Evolutionary conservation across 1,284 basidiomycete species (phyloP).

Genomic region (Papiliotrema nemorosa): DNA sequence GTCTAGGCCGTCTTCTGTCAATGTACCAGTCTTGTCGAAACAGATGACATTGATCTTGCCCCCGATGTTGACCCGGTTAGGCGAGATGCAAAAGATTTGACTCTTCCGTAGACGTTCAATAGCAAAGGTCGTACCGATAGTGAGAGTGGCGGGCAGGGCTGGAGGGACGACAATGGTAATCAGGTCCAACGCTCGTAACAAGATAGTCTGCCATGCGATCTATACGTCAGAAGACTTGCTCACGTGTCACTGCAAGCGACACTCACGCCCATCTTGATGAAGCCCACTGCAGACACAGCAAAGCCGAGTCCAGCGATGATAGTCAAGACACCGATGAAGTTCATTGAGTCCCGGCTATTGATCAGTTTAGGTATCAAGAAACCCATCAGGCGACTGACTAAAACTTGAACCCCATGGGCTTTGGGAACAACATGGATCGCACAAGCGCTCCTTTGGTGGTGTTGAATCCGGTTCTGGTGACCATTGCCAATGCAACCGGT

Average conservation of each 20-base stretch:
- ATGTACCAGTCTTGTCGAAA: conserved; percentile 98
- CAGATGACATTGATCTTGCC: conserved; percentile 98
- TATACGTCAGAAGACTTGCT: conserved; percentile 37
- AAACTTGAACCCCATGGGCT: conserved; percentile 96
- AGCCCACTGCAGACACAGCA: conserved; percentile 82
- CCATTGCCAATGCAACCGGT: conserved; percentile 75
- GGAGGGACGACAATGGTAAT: conserved; percentile 98
- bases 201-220: conserved; percentile 85
- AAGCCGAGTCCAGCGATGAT: conserved; percentile 85
- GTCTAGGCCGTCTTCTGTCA: conserved; percentile 97
- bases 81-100: conserved; percentile 96
- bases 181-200: conserved; percentile 90
- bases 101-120: conserved; percentile 81
- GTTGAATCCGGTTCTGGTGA: conserved; percentile 92
- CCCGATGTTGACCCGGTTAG: conserved; percentile 90
- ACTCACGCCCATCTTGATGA: conserved; percentile 80
- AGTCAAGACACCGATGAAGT: conserved; percentile 90
- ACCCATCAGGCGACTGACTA: conserved; percentile 52
- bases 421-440: conserved; percentile 97
- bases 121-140: conserved; percentile 96
- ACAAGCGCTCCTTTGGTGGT: conserved; percentile 97
- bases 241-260: too few species aligned
- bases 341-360: conserved; percentile 78
- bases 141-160: conserved; percentile 92
- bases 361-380: not conserved